phyloP scores from a whole-genome alignment of 1,139 yeast species.

The Zygoascus hellenicus region DNA sequence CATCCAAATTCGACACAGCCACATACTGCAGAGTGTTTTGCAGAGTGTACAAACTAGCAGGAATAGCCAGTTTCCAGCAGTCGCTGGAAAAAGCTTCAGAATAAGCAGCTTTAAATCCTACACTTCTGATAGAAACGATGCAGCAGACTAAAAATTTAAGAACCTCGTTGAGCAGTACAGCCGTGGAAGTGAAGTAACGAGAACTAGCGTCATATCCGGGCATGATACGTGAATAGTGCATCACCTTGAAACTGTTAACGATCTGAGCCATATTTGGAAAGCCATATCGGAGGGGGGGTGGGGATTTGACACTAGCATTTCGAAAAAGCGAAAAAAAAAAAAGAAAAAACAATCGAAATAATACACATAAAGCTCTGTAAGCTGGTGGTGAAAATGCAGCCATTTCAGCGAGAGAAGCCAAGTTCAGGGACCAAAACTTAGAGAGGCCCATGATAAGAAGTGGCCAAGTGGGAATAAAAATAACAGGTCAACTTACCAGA shows the following conservation, averaged over 20 bases:
- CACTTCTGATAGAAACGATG: conserved; percentile 24
- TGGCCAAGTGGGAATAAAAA: no score
- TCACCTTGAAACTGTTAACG: conserved; percentile 20
- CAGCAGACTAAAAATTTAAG: conserved; percentile 35
- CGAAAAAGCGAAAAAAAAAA: not conserved
- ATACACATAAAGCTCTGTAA: not conserved
- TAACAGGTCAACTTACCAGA: conserved; percentile 19
- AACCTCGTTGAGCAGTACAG: conserved; percentile 39
- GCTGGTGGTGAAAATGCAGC: no score
- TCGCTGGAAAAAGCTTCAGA: conserved; percentile 34
- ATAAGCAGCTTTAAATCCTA: conserved; percentile 25
- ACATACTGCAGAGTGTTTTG: conserved; percentile 40
- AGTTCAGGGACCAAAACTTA: no score
- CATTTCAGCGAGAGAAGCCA: no score
- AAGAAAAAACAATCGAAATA: not conserved
- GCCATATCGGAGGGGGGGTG: no score
- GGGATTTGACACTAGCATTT: not conserved
- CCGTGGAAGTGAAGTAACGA: conserved; percentile 39
- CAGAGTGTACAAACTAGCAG: conserved; percentile 38
- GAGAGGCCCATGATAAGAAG: no score
- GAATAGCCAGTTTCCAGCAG: conserved; percentile 39
- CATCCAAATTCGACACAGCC: conserved; percentile 40
- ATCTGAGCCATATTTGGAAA: not conserved
- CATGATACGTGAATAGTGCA: conserved; percentile 42
- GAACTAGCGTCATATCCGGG: conserved; percentile 31